phyloP scores from a whole-genome alignment of 345 rosid species.

The Gossypioides kirkii region DNA sequence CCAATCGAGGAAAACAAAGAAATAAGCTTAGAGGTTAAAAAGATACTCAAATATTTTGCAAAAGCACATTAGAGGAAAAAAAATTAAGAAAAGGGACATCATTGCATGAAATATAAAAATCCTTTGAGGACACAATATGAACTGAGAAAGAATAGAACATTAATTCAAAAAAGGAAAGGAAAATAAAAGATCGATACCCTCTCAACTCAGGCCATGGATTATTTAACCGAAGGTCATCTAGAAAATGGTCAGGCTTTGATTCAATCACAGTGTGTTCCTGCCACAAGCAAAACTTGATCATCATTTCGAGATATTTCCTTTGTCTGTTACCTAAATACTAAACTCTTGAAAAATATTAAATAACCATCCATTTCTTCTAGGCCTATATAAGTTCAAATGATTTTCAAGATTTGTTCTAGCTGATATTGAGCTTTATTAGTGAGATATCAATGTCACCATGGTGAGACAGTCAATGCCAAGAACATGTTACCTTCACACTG shows the following conservation, averaged over 20 bases:
- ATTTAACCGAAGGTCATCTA: constrained; percentile 91
- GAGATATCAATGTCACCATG: not conserved
- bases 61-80: not conserved
- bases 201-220: constrained; percentile 92
- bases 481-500: constrained; percentile 68
- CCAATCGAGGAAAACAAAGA: not conserved
- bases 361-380: not conserved
- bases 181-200: constrained; percentile 33
- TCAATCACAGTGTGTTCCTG: constrained; percentile 91
- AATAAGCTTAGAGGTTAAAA: constrained; percentile 1
- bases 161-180: not conserved
- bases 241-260: constrained; percentile 96
- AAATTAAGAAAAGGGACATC: not conserved
- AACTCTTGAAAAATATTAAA: not conserved
- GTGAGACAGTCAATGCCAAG: not conserved
- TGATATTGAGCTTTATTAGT: not conserved
- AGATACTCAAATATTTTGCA: not conserved
- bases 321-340: not conserved
- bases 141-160: not conserved
- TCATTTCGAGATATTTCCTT: not conserved
- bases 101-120: not conserved
- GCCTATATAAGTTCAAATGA: not conserved
- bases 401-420: not conserved
- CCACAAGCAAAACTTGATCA: constrained; percentile 8
- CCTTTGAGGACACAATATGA: not conserved